Evolutionary conservation across 495 filamentous ascomycete species (phyloP).

Genomic region (Tuber borchii): DNA sequence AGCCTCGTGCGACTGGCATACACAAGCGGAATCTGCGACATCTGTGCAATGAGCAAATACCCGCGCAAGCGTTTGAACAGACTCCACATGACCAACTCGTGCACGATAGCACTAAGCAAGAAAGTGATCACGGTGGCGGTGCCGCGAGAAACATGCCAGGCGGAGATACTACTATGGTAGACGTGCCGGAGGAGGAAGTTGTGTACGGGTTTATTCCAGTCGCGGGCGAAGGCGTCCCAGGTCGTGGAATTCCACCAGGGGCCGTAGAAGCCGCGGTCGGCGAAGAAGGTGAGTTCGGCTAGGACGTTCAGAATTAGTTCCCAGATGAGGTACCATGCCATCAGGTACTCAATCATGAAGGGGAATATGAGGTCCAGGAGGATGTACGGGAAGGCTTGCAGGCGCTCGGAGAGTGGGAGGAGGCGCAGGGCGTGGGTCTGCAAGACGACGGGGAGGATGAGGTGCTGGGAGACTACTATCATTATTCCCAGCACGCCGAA

Average conservation of each 20-base stretch:
- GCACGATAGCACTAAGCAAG: conserved; percentile 60
- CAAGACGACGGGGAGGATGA: conserved; percentile 63
- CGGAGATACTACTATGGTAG: conserved; percentile 65
- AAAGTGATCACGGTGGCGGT: conserved; percentile 71
- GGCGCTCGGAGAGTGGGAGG: conserved; percentile 53
- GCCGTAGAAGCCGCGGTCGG: conserved; percentile 71
- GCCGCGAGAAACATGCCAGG: conserved; percentile 59
- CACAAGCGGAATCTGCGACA: conserved; percentile 64
- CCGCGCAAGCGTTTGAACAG: conserved; percentile 71
- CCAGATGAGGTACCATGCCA: conserved; percentile 70
- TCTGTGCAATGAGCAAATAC: conserved; percentile 62
- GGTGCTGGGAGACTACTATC: conserved; percentile 54
- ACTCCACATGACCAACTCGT: conserved; percentile 70
- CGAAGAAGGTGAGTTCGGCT: conserved; percentile 65
- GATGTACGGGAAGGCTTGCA: conserved; percentile 62
- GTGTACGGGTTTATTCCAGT: conserved; percentile 70
- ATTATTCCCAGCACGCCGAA: conserved; percentile 63
- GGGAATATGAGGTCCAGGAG: conserved; percentile 65
- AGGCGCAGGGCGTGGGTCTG: conserved; percentile 59
- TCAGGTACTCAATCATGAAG: conserved; percentile 66
- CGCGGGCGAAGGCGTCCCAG: conserved; percentile 52
- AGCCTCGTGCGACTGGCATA: conserved; percentile 56
- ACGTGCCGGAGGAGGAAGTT: conserved; percentile 67
- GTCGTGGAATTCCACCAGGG: conserved; percentile 60
- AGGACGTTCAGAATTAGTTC: conserved; percentile 70